Conservation (phyloP, 331 rosid genomes). For the Rhamnella rubrinervis region DNA sequence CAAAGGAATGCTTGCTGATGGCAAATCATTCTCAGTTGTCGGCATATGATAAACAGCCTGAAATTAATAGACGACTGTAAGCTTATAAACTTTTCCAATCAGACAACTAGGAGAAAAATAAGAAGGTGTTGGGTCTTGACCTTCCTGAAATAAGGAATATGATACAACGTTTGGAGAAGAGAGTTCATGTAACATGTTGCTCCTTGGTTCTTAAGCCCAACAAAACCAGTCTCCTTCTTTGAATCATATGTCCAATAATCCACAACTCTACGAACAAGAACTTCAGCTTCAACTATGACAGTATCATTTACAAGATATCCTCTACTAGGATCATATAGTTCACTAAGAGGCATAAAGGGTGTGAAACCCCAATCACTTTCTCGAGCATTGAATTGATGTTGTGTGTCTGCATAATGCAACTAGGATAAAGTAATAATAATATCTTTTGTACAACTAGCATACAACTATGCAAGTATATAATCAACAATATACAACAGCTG, state of each 20-base stretch:
- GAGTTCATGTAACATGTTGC: slow-evolving; percentile 97
- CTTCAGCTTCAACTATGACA: slow-evolving; percentile 77
- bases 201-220: slow-evolving; percentile 95
- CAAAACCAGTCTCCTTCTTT: slow-evolving; percentile 91
- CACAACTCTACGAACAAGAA: slow-evolving; percentile 74
- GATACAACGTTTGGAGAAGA: slow-evolving; percentile 83
- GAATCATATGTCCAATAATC: slow-evolving; percentile 94
- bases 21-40: slow-evolving; percentile 90
- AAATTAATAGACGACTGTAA: slow-evolving; percentile 30
- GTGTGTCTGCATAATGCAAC: slow-evolving; percentile 64
- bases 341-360: slow-evolving; percentile 88
- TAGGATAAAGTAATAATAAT: slow-evolving; percentile 27
- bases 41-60: slow-evolving; percentile 99
- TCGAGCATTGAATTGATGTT: slow-evolving; percentile 83
- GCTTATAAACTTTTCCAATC: slow-evolving; percentile 21
- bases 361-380: slow-evolving; percentile 99
- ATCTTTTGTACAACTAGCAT: slow-evolving; percentile 4
- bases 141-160: slow-evolving; percentile 91
- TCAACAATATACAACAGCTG: neutral
- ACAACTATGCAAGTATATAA: neutral
- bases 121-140: slow-evolving; percentile 29
- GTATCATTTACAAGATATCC: slow-evolving; percentile 84
- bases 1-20: slow-evolving; percentile 86
- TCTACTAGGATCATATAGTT: slow-evolving; percentile 77
- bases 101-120: slow-evolving; percentile 20